These are phyloP conservation scores for Lasiodiplodia citricola DNA, from an alignment of 2,329 filamentous ascomycete genomes.

Conservation along the genomic window DNA sequence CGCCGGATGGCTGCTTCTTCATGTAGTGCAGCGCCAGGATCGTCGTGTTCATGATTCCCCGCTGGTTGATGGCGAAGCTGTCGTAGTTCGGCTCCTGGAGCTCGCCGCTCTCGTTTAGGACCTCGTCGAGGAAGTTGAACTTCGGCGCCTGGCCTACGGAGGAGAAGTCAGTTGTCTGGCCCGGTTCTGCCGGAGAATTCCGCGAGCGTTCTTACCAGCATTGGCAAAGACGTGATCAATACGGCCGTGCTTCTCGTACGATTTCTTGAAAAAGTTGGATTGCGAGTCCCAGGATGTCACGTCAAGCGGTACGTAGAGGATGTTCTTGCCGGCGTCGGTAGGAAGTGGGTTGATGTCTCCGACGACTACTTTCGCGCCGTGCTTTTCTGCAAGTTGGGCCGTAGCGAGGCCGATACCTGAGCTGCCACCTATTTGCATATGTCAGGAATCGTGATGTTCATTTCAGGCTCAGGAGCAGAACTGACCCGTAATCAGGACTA, in stretches of 20 bases:
- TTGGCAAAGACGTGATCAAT: conserved; percentile 54
- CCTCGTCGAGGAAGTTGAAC: conserved; percentile 35
- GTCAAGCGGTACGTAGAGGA: conserved; percentile 37
- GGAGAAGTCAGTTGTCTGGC: not conserved
- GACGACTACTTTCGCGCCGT: conserved; percentile 62
- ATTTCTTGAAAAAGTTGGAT: conserved; percentile 56
- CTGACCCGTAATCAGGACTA: conserved; percentile 59
- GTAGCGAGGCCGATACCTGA: conserved; percentile 67
- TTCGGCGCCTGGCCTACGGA: conserved; percentile 31
- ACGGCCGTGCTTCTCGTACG: conserved; percentile 48
- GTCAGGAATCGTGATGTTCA: too few relatives aligned
- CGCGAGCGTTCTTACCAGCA: conserved; percentile 32
- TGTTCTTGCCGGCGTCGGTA: conserved; percentile 30
- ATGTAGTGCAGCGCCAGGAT: conserved; percentile 58
- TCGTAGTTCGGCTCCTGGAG: conserved; percentile 35
- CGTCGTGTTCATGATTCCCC: conserved; percentile 57
- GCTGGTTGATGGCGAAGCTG: conserved; percentile 55
- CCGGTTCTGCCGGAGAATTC: not conserved
- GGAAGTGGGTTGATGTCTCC: conserved; percentile 57
- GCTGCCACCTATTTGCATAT: conserved; percentile 53
- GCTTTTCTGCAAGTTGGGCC: conserved; percentile 55
- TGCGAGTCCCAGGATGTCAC: conserved; percentile 57
- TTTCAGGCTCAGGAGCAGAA: not conserved
- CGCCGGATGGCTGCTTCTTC: conserved; percentile 36
- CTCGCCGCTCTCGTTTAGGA: conserved; percentile 37